Conservation (phyloP, 495 filamentous ascomycete genomes). For the Alectoria sarmentosa region DNA sequence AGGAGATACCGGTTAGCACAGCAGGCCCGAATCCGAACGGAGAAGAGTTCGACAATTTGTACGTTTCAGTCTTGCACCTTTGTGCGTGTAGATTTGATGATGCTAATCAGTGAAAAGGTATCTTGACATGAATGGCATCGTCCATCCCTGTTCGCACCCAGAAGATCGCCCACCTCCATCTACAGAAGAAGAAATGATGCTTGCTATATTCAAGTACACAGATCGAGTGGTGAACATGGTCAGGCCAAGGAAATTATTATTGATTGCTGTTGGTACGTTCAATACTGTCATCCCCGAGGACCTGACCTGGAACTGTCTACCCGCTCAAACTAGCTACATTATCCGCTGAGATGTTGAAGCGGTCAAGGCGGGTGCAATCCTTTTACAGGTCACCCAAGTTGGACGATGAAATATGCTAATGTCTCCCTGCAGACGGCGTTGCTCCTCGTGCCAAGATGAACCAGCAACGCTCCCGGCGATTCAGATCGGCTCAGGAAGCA, state of each 20-base stretch:
- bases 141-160: conserved; percentile 97
- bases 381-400: neutral
- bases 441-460: conserved; percentile 96
- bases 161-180: conserved; percentile 86
- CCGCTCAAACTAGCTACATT: conserved; percentile 12
- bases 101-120: neutral
- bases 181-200: conserved; percentile 98
- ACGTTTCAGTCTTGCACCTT: conserved; percentile 29
- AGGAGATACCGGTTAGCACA: conserved; percentile 73
- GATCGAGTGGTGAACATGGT: conserved; percentile 98
- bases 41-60: conserved; percentile 96
- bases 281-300: conserved; percentile 17
- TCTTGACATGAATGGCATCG: conserved; percentile 99
- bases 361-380: conserved; percentile 22
- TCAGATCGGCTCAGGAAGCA: conserved; percentile 89
- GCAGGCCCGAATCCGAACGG: conserved; percentile 91
- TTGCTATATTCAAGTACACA: conserved; percentile 94
- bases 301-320: neutral
- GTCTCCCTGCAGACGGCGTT: conserved; percentile 63
- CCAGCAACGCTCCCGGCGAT: conserved; percentile 85
- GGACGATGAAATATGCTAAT: conserved; percentile 30
- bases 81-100: neutral
- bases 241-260: conserved; percentile 85
- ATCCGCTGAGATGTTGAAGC: conserved; percentile 13
- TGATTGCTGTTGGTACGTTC: conserved; percentile 91